These are phyloP conservation scores for Geotrichum bryndzae DNA, from an alignment of 1,139 yeast species.

Conservation along the genomic window DNA sequence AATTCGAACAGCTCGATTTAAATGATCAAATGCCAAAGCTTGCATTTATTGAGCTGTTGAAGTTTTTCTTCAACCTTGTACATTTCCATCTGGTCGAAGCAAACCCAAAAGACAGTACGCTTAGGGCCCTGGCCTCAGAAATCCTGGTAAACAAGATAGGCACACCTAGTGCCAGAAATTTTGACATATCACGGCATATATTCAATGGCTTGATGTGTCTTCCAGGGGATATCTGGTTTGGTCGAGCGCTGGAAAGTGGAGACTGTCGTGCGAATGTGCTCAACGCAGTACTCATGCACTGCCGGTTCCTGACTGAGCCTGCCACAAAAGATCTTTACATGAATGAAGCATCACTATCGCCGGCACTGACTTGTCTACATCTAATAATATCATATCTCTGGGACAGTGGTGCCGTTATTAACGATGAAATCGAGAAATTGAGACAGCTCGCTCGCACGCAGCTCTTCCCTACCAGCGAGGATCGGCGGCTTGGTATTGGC, in stretches of 20 bases:
- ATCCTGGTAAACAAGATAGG: conserved; percentile 8
- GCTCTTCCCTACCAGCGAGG: conserved; percentile 21
- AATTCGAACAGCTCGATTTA: conserved; percentile 1
- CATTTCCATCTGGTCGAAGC: conserved; percentile 19
- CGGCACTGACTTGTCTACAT: neutral
- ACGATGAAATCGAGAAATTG: conserved; percentile 2
- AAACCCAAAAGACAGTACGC: neutral
- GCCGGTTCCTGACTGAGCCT: neutral
- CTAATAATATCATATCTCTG: neutral
- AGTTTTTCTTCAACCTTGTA: conserved; percentile 21
- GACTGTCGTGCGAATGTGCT: neutral
- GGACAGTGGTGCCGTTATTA: neutral
- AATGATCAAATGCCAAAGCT: conserved; percentile 11
- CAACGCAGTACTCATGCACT: neutral
- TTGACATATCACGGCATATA: conserved; percentile 20
- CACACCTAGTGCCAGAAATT: conserved; percentile 9
- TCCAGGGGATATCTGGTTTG: conserved; percentile 19
- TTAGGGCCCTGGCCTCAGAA: conserved; percentile 17
- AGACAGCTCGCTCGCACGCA: conserved; percentile 8
- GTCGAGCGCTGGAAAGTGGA: neutral
- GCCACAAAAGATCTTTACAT: neutral
- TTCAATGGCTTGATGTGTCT: conserved; percentile 20
- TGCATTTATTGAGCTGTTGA: conserved; percentile 22
- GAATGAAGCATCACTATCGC: neutral
- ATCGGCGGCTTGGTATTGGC: conserved; percentile 21